Evolutionary conservation across 2,329 filamentous ascomycete species (phyloP).

Genomic region (Aspergillus jensenii): DNA sequence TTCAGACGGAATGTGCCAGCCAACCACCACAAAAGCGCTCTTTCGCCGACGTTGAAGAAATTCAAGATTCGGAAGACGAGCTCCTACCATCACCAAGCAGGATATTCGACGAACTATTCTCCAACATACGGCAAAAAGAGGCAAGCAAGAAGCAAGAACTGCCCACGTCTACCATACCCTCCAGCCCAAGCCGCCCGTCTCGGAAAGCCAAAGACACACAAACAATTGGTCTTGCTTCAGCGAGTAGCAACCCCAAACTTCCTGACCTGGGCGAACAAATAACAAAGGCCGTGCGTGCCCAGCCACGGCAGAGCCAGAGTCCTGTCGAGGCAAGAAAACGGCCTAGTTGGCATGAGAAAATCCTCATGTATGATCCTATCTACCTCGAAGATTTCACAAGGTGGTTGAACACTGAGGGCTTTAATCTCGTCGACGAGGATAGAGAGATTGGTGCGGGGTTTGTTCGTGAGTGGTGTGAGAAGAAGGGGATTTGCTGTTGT

Average conservation of each 20-base stretch:
- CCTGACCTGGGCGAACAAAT: constrained; percentile 48
- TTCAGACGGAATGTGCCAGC: not conserved
- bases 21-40: constrained; percentile 7
- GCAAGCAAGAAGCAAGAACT: constrained; percentile 7
- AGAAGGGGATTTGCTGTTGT: constrained; percentile 79
- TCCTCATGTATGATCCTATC: constrained; percentile 89
- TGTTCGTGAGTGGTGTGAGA: constrained; percentile 88
- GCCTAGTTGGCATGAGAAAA: constrained; percentile 84
- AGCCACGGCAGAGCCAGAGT: constrained; percentile 38
- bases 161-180: constrained; percentile 10
- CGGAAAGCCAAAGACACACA: not conserved
- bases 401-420: constrained; percentile 75
- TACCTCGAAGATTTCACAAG: constrained; percentile 78
- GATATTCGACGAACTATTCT: constrained; percentile 18
- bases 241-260: constrained; percentile 15
- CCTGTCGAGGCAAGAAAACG: constrained; percentile 18
- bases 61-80: constrained; percentile 40
- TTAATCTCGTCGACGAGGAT: constrained; percentile 64
- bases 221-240: not conserved
- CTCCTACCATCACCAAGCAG: constrained; percentile 24
- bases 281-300: constrained; percentile 47
- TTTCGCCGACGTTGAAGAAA: constrained; percentile 35
- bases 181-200: constrained; percentile 8
- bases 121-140: constrained; percentile 14
- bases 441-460: constrained; percentile 62